Evolutionary conservation across 257 asterid genomes (phyloP).

Genomic region (Solanum sejunctum): DNA sequence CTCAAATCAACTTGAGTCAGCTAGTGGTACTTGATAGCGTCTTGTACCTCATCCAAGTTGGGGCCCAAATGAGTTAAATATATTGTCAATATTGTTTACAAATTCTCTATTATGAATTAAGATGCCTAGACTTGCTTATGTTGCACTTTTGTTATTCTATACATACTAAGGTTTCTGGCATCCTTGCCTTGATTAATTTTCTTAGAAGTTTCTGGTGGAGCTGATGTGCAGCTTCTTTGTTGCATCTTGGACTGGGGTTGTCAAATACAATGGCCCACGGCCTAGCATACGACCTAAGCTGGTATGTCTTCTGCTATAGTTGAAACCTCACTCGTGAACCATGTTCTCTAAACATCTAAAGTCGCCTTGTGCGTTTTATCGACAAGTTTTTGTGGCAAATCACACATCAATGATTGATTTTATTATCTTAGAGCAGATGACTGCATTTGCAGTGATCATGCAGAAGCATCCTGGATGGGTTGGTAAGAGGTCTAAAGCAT

Average conservation of each 20-base stretch:
- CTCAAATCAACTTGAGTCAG: not conserved
- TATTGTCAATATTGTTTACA: not conserved
- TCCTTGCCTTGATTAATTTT: constrained; percentile 7
- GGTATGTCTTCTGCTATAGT: constrained; percentile 18
- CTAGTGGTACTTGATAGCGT: not conserved
- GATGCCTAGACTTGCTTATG: not conserved
- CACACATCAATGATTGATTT: constrained; percentile 99
- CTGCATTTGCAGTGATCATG: constrained; percentile 98
- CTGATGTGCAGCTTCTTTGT: constrained; percentile 93
- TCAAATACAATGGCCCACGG: constrained; percentile 95
- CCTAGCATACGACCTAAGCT: constrained; percentile 96
- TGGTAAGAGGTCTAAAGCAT: constrained; percentile 43
- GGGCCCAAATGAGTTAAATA: not conserved
- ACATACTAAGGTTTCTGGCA: not conserved
- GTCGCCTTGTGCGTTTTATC: not conserved
- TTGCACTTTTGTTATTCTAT: not conserved
- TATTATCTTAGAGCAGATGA: constrained; percentile 90
- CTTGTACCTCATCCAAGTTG: not conserved
- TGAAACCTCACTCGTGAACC: not conserved
- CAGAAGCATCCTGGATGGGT: constrained; percentile 99
- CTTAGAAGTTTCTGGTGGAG: constrained; percentile 81
- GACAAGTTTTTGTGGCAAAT: constrained; percentile 91
- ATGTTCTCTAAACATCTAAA: not conserved
- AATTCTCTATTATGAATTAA: not conserved
- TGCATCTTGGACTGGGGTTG: constrained; percentile 99